Conservation (phyloP, 345 rosid genomes). For the Eucalyptus sp. region DNA sequence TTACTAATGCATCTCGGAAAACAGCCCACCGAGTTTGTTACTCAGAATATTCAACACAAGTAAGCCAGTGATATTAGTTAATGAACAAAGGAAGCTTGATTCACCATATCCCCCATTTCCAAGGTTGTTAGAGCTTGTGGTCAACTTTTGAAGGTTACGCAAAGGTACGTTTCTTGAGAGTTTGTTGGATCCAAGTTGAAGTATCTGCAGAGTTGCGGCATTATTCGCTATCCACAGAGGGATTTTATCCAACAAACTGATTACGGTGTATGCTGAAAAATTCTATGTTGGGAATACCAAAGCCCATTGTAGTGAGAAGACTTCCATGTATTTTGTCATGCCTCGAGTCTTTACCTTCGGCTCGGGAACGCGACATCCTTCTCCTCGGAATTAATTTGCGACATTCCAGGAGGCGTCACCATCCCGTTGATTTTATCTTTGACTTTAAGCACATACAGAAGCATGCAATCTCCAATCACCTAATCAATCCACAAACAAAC, state of each 20-base stretch:
- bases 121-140: neutral
- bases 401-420: too few relatives aligned
- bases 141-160: neutral
- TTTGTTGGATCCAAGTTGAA: neutral
- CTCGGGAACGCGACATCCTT: rapidly evolving
- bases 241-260: neutral
- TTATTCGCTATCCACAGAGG: neutral
- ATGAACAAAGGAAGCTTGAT: neutral
- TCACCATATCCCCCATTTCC: neutral
- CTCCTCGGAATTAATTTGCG: too few relatives aligned
- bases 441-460: too few relatives aligned
- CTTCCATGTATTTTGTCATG: neutral
- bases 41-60: neutral
- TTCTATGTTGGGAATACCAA: neutral
- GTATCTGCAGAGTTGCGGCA: neutral
- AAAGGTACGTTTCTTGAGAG: neutral
- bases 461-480: too few relatives aligned
- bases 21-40: neutral
- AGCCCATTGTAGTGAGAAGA: neutral
- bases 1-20: neutral
- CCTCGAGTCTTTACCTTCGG: rapidly evolving
- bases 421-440: too few relatives aligned
- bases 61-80: neutral
- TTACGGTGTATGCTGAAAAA: neutral
- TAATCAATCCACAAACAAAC: too few relatives aligned